Evolutionary conservation across 1,139 yeast species (phyloP).

Genomic region (Suhomyces bokatorum): DNA sequence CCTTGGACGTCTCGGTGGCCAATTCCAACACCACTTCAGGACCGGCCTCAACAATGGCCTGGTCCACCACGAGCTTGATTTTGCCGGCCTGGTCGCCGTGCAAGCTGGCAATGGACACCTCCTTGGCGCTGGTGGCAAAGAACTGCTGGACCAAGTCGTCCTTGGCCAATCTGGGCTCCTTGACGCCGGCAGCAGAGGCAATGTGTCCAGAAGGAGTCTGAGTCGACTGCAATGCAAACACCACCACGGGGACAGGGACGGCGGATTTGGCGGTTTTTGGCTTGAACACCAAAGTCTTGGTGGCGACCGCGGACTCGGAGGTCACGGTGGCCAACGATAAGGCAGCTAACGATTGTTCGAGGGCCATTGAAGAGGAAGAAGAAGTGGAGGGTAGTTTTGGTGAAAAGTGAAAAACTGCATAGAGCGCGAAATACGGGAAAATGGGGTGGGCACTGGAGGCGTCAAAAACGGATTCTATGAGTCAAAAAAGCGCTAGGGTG

Average conservation of each 20-base stretch:
- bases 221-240: slow-evolving; percentile 72
- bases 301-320: slow-evolving; percentile 44
- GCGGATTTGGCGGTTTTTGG: slow-evolving; percentile 89
- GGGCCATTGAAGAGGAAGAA: slow-evolving; percentile 41
- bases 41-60: slow-evolving; percentile 44
- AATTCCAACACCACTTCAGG: slow-evolving; percentile 53
- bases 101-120: slow-evolving; percentile 65
- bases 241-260: slow-evolving; percentile 77
- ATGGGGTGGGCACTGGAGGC: background rate
- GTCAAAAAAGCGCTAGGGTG: background rate
- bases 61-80: slow-evolving; percentile 67
- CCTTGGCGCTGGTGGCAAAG: slow-evolving; percentile 64
- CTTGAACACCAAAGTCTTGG: slow-evolving; percentile 82
- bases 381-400: background rate
- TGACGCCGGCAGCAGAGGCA: slow-evolving; percentile 68
- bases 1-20: slow-evolving; percentile 59
- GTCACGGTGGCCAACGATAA: slow-evolving; percentile 52
- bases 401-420: background rate
- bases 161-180: slow-evolving; percentile 86
- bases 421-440: background rate
- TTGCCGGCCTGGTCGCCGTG: slow-evolving; percentile 56
- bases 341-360: slow-evolving; percentile 60
- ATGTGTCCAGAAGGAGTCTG: slow-evolving; percentile 66
- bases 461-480: too few species aligned
- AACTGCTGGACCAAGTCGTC: slow-evolving; percentile 73